Evolutionary conservation across 1,284 basidiomycete genomes (phyloP), one percentile per base, ranked within the genome.

Genomic region (Heterobasidion annosum): DNA sequence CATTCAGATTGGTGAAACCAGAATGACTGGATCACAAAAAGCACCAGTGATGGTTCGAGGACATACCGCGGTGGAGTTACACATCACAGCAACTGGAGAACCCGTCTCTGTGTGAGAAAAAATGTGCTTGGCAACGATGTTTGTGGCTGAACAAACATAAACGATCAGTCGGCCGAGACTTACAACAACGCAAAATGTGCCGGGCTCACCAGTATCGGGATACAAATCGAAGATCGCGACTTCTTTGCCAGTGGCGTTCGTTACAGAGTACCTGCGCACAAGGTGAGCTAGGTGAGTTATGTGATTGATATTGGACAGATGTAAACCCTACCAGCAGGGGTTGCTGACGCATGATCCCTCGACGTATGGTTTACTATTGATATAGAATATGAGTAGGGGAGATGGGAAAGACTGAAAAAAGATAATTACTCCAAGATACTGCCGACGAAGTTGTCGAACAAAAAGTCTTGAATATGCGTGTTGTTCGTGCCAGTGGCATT

Each of bases 201-300:
- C 12, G 34, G 12, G 34, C 63, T 16, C 50, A 80, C 79, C 72
- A 4, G 80, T 82, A 19, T 69, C 65, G 0, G 75, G 75, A 57
- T 82, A 79, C 15, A 82, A 63, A 62, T 83, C 81, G 46, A 82
- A 71, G 48, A 83, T 82, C 13, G 70, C 70, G 34, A 80, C 78
- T 64, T 84, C 81, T 57, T 75, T 79, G 42, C 80, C 79, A 0
- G 79, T 83, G 10, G 80, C 77, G 40, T 71, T 72, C 1, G 70
- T 58, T 0, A 83, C 79, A 48, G 61, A 65, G 61, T 81, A 79
- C 65, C 65, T 66, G 42, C 33, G 34, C 34, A 44, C 18, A 35
- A 40, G 1, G 13, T 13, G 1, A 37, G 18, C 35, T 18, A 13
- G 12, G 16, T 47, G 34, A 34, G 25, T 25, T 25, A 25, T 25